Evolutionary conservation across 73 alveolate species (phyloP), one percentile per base, ranked within the genome.

Genomic region (Paramecium sonneborni): DNA sequence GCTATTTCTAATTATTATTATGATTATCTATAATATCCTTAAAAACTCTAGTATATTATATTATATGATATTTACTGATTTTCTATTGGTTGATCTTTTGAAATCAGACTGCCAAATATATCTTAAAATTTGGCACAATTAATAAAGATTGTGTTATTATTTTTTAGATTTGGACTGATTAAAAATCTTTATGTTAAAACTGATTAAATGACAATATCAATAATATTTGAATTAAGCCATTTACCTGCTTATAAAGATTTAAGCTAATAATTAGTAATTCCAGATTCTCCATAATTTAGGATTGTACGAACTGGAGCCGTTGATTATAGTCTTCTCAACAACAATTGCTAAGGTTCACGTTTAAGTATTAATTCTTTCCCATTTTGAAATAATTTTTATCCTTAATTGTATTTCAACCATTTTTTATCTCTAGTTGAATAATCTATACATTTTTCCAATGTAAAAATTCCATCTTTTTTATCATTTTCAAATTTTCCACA

Each of bases 181-280:
- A 2, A 18, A 5, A 12, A 4, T 18, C 35, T 72, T 35, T 2
- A 9, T 15, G 18, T 35, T 38, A 4, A 12, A 38, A 72, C 18
- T 35, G 10, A n/a, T 2, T 11, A 1, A 34, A 72, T 28, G 20
- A 14, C 18, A 3, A 72, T 35, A 72, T 72, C 86, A 14, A 72
- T 72, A 10, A 72, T 72, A 37, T 35, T 14, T 1, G 55, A 72
- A 72, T 72, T 72, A 32, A 72, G n/a, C 86, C 86, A 72, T 35
- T 15, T 21, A 3, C 86, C 86, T 1, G 57, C 23, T 15, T 37
- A 2, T 38, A 72, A 38, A 9, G 86, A 34, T 12, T 34, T 0
- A 38, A 72, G 57, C 11, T 72, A 35, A 72, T 3, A 72, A 35
- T 72, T 72, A 72, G 30, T 72, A 8, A 72, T 11, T 35, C 58